Evolutionary conservation across 2,329 filamentous ascomycete species (phyloP), one percentile per base, ranked within the genome.

Genomic region (Colletotrichum endophyticum): DNA sequence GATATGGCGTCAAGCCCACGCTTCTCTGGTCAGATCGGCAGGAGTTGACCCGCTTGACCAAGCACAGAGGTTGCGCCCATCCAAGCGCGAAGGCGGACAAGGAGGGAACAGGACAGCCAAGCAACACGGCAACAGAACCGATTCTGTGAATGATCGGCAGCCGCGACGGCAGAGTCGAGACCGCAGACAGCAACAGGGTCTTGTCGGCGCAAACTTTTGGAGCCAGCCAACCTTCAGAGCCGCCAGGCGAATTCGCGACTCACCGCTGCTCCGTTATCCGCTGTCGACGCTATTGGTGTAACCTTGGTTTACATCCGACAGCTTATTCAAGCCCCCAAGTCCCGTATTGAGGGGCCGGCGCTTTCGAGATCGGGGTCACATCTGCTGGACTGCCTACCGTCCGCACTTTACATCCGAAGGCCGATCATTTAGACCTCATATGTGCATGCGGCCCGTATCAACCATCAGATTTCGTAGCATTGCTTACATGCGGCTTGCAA

Each of bases 11-110:
- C 70, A 72, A 73, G 12, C 67, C 32, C 70, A 34, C 63, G 32
- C 70, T 73, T 73, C 64, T 59, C 57, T 30, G 32, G 57, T 73
- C 44, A 69, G 70, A 73, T 69, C 64, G 57, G 28, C 57, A 63
- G n/a, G 32, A 39, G 27, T 69, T 49, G 70, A 44, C 73, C 59
- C 57, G 70, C 73, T 68, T 49, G 34, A 59, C 39, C 39, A 56
- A 15, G 36, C 56, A 32, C 56, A n/a, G 32, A 30, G 25, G 56
- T n/a, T 70, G 57, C 39, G 19, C 39, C 67, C 69, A 39, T 22
- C 27, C 63, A 62, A 56, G 39, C 36, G 36, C 69, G 25, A 62
- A 61, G 36, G 36, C 36, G 30, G 69, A 27, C 53, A 62, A n/a
- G 34, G 49, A 49, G 36, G 36, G 39, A 70, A 30, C 62, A 53